Evolutionary conservation across 2,329 filamentous ascomycete species (phyloP).

Genomic region (Diaporthe eres): DNA sequence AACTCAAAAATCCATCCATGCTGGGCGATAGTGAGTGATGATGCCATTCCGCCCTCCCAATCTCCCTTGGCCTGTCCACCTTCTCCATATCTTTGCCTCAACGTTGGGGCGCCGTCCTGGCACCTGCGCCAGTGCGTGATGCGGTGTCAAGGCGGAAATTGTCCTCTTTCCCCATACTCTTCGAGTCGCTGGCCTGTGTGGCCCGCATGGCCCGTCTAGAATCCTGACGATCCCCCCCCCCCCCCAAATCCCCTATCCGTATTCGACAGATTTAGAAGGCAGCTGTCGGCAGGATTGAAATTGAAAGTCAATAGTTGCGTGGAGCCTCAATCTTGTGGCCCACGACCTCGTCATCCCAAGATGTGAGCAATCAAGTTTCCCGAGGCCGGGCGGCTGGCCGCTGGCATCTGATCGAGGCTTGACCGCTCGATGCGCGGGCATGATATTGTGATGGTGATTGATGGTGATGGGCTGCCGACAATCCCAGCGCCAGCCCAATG

Average conservation of each 20-base stretch:
- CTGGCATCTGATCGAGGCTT: constrained; percentile 26
- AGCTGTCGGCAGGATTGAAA: constrained; percentile 31
- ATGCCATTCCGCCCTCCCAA: constrained; percentile 29
- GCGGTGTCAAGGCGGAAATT: constrained; percentile 28
- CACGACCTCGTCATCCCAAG: constrained; percentile 31
- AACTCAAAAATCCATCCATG: constrained; percentile 8
- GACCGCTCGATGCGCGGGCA: constrained; percentile 29
- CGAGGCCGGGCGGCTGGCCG: constrained; percentile 20
- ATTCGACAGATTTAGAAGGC: constrained; percentile 16
- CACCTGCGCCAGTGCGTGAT: constrained; percentile 34
- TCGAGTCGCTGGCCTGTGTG: constrained; percentile 11
- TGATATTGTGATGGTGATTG: constrained; percentile 22
- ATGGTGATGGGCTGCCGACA: constrained; percentile 20
- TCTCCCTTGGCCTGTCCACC: constrained; percentile 14
- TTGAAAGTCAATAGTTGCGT: constrained; percentile 35
- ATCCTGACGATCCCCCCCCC: constrained; percentile 20
- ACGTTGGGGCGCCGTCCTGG: constrained; percentile 30
- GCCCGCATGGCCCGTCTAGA: constrained; percentile 9
- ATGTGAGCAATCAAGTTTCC: constrained; percentile 31
- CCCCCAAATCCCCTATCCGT: constrained; percentile 15
- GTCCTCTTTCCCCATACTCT: constrained; percentile 33
- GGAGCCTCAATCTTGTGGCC: constrained; percentile 33
- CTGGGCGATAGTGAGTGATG: constrained; percentile 6
- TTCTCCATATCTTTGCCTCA: constrained; percentile 25
- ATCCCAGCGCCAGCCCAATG: constrained; percentile 24